Conservation (phyloP, 2,329 filamentous ascomycete genomes). For the Diaporthe batatas region DNA sequence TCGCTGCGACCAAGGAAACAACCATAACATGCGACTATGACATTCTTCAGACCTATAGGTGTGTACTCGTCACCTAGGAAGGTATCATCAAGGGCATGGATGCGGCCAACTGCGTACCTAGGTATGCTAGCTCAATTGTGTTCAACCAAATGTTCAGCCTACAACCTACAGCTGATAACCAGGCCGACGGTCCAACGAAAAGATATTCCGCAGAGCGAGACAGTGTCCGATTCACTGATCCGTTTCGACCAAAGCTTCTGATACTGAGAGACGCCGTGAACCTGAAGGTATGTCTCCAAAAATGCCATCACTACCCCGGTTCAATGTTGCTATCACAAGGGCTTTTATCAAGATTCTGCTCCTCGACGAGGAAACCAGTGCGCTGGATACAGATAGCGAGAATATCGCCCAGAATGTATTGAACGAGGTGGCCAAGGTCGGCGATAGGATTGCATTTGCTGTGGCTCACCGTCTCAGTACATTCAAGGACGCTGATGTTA, state of each 20-base stretch:
- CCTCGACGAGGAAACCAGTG: constrained; percentile 69
- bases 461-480: constrained; percentile 75
- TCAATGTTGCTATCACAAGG: constrained; percentile 33
- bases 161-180: neutral
- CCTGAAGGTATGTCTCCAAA: neutral
- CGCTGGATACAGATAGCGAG: constrained; percentile 71
- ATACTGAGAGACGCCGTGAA: neutral
- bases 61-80: neutral
- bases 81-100: constrained; percentile 5
- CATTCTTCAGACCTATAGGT: neutral
- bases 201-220: neutral
- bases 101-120: neutral
- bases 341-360: constrained; percentile 33
- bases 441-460: constrained; percentile 73
- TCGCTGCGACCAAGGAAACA: neutral
- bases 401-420: constrained; percentile 58
- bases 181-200: neutral
- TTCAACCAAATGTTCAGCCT: neutral
- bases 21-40: neutral
- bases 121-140: neutral
- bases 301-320: too few species aligned
- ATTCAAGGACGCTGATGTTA: constrained; percentile 57
- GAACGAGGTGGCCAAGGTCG: constrained; percentile 55
- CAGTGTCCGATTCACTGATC: constrained; percentile 2
- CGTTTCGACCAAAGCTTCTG: neutral